phyloP scores from a whole-genome alignment of 176 grass and related monocot species.

The Elaeis guineensis region DNA sequence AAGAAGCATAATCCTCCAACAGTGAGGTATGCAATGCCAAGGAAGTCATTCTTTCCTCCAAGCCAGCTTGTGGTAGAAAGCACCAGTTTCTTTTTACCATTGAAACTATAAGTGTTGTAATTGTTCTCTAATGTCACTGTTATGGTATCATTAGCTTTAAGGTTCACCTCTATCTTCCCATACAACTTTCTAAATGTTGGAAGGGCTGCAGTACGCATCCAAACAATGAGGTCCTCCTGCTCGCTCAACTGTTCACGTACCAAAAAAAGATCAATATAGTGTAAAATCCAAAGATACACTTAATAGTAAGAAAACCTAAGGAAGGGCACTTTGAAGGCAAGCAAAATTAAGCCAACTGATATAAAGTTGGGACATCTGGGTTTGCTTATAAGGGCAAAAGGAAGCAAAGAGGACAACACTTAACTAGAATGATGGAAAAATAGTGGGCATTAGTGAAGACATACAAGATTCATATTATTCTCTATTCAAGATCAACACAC shows the following conservation, averaged over 20 bases:
- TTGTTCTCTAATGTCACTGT: constrained; percentile 41
- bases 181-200: constrained; percentile 72
- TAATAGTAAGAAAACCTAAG: no score
- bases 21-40: constrained; percentile 43
- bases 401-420: no score
- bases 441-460: no score
- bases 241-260: constrained; percentile 36
- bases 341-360: no score
- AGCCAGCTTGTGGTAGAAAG: constrained; percentile 49
- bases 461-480: no score
- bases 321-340: not conserved
- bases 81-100: constrained; percentile 50
- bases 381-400: no score
- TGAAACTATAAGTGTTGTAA: constrained; percentile 72
- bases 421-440: no score
- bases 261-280: not conserved
- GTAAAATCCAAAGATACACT: not conserved
- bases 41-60: constrained; percentile 55
- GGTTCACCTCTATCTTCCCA: constrained; percentile 46
- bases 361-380: no score
- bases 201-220: constrained; percentile 62
- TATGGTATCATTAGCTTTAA: constrained; percentile 31
- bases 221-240: constrained; percentile 66
- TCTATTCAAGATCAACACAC: no score
- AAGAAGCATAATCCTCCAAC: constrained; percentile 44